phyloP scores from a whole-genome alignment of 371 early-diverging fungal species.

The Mortierella sp. region DNA sequence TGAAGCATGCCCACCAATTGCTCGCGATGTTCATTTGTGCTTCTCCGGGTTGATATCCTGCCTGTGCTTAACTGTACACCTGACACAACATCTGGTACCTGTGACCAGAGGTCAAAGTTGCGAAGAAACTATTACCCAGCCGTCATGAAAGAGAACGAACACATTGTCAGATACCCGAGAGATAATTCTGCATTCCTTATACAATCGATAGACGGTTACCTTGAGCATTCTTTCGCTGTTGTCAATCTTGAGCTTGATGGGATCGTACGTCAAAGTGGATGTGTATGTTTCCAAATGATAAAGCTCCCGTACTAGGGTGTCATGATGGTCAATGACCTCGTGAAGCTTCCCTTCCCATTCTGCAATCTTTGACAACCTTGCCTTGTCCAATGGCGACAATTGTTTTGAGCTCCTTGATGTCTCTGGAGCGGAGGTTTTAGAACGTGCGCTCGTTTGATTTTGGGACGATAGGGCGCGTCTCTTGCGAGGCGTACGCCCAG shows the following conservation, averaged over 20 bases:
- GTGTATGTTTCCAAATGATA: slow-evolving; percentile 67
- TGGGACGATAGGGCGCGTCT: slow-evolving; percentile 20
- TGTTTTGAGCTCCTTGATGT: slow-evolving; percentile 14
- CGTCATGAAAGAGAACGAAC: background rate
- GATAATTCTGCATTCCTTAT: background rate
- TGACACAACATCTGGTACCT: slow-evolving; percentile 54
- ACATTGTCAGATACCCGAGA: background rate
- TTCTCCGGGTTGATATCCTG: slow-evolving; percentile 56
- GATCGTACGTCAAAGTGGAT: slow-evolving; percentile 65
- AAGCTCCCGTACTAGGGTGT: slow-evolving; percentile 64
- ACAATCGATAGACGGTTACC: slow-evolving; percentile 45
- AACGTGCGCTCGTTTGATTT: background rate
- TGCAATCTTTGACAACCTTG: slow-evolving; percentile 45
- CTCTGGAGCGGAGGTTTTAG: background rate
- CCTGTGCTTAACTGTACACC: slow-evolving; percentile 39
- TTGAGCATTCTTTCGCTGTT: slow-evolving; percentile 64
- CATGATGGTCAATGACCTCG: slow-evolving; percentile 60
- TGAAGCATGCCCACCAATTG: slow-evolving; percentile 58
- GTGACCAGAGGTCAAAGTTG: slow-evolving; percentile 62
- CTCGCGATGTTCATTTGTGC: slow-evolving; percentile 53
- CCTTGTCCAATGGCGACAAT: slow-evolving; percentile 53
- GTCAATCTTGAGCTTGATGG: slow-evolving; percentile 53
- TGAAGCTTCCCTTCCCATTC: slow-evolving; percentile 57
- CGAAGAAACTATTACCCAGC: slow-evolving; percentile 53
- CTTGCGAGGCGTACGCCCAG: slow-evolving; percentile 38